phyloP scores from a whole-genome alignment of 148 eudicot species.

The Amaranthus palmeri region DNA sequence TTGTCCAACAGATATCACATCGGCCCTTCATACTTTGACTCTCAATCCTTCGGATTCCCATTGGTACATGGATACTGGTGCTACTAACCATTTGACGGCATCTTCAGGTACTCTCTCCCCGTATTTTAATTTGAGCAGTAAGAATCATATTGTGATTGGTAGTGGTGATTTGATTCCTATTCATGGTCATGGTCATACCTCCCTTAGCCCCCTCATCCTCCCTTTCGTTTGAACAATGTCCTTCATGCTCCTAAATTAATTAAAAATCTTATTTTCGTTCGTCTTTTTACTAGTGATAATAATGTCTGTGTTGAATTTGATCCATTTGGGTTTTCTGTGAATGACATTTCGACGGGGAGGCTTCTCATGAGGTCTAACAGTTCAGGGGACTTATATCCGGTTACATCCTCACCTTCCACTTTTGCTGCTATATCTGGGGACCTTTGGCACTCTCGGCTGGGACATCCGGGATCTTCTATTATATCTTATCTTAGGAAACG shows the following conservation, averaged over 20 bases:
- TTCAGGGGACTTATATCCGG: neutral
- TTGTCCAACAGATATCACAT: neutral
- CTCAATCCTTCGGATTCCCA: neutral
- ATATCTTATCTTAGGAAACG: neutral
- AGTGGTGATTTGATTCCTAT: neutral
- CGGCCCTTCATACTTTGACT: neutral
- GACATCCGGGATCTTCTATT: neutral
- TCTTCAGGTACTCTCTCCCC: neutral
- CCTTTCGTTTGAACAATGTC: neutral
- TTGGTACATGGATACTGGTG: neutral
- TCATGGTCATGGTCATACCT: conserved; percentile 5
- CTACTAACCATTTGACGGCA: neutral
- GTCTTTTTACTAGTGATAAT: neutral
- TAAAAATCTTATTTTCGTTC: neutral
- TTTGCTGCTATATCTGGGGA: neutral
- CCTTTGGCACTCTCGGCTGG: neutral
- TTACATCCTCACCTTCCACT: neutral
- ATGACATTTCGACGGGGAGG: no score
- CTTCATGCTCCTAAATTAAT: neutral
- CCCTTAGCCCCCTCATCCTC: neutral
- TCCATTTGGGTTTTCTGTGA: neutral
- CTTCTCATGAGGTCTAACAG: neutral
- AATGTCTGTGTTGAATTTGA: no score
- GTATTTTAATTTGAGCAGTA: conserved; percentile 7
- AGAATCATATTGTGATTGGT: neutral